phyloP scores from a whole-genome alignment of 2,329 filamentous ascomycete genomes.

The Botrytis deweyae region DNA sequence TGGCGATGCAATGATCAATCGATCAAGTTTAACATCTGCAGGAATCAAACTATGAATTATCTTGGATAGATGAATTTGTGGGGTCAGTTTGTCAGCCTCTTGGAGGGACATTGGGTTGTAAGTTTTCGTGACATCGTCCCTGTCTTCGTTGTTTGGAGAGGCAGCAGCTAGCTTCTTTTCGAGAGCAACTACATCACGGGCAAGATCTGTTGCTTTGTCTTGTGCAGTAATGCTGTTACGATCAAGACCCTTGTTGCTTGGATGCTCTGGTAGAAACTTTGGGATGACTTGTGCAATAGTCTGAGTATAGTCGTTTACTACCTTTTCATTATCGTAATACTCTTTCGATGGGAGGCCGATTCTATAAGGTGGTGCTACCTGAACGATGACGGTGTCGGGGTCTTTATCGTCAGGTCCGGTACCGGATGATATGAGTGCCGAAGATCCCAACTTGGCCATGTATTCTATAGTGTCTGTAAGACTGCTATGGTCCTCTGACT shows the following conservation, averaged over 20 bases:
- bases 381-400: slow-evolving; percentile 47
- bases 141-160: slow-evolving; percentile 57
- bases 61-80: slow-evolving; percentile 54
- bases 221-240: slow-evolving; percentile 24
- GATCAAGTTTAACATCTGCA: slow-evolving; percentile 48
- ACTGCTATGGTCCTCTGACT: slow-evolving; percentile 37
- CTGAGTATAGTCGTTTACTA: slow-evolving; percentile 51
- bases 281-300: slow-evolving; percentile 41
- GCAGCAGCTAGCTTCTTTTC: slow-evolving; percentile 61
- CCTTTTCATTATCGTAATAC: slow-evolving; percentile 56
- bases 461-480: slow-evolving; percentile 49
- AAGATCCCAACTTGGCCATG: slow-evolving; percentile 48
- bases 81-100: slow-evolving; percentile 54
- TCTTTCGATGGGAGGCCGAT: slow-evolving; percentile 63
- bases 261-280: slow-evolving; percentile 29
- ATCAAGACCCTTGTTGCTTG: slow-evolving; percentile 5
- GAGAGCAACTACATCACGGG: slow-evolving; percentile 52
- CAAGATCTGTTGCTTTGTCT: slow-evolving; percentile 26
- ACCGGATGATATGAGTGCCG: slow-evolving; percentile 38
- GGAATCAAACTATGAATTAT: slow-evolving; percentile 55
- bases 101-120: slow-evolving; percentile 63
- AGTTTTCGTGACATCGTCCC: slow-evolving; percentile 63
- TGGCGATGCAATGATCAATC: slow-evolving; percentile 59
- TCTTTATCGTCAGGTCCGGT: slow-evolving; percentile 45
- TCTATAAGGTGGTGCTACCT: slow-evolving; percentile 44